Base-by-base conservation (phyloP, 2,329 filamentous ascomycete genomes). In the Stemphylium vesicarium region DNA sequence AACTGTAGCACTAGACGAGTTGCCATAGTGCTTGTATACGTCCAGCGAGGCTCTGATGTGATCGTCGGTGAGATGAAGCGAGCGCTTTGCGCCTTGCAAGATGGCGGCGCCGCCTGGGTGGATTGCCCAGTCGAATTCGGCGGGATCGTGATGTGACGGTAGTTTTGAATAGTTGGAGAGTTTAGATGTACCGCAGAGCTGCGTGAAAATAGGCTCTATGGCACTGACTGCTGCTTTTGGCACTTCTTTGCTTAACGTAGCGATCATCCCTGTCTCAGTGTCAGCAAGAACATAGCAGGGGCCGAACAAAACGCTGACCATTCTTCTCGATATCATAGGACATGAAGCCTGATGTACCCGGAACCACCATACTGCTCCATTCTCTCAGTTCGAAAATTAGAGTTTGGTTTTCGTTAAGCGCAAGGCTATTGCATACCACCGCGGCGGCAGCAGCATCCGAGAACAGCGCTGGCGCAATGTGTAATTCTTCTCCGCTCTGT, bases 51-150 rank as follows among this genome's bases (percentile, higher is more conserved):
- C 87, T 42, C 86, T 81, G 77, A 90, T 85, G 61, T 89, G 87
- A 63, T 88, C 84, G 0, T 85, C 75, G 0, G 79, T 80, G 41
- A 90, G 81, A 5, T 75, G 70, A 78, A 91, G 80, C 1, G 78
- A 79, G 37, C 77, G 77, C 69, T 89, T 84, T 0, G 88, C 85
- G 0, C 86, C 86, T 0, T 85, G 81, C 2, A 91, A 77, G 37
- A 91, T 88, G 1, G 86, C 85, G 0, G 85, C 80, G 15, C 88
- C 88, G 4, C 88, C 88, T 0, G 88, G 88, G 63, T 91, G 88
- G 68, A 91, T 82, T 0, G 87, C 88, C 88, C 88, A 91, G 76
- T 91, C 88, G 60, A 89, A 89, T 55, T 88, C 84, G 0, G 78
- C 70, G 0, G 87, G 60, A n/a, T 10, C 32, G n/a, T 45, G 31